Evolutionary conservation across 768 basidiomycete genomes (phyloP), one percentile per base, ranked within the genome.

Genomic region (Ramaria sp.): DNA sequence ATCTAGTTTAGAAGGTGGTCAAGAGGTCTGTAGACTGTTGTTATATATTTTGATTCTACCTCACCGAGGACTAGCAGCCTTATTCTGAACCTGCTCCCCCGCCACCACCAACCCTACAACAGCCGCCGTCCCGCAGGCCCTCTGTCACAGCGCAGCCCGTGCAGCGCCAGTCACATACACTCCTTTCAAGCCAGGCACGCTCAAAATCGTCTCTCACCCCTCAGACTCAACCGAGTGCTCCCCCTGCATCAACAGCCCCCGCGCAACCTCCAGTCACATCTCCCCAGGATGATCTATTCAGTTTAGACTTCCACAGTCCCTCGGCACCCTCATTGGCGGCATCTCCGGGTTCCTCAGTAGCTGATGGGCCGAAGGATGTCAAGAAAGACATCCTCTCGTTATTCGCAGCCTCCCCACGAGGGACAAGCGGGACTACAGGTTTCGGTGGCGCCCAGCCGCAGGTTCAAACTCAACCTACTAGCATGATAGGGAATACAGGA

Each of bases 341-440:
- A 5, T 48, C 57, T 1, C 27, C 58, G 12, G 47, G 52, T 1
- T 52, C 52, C 32, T 56, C 39, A 18, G 56, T 56, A 37, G 62
- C 32, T 34, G 69, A 15, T 66, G 64, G 42, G 71, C 75, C 74
- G 65, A 88, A 87, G 63, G 84, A 88, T 61, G 76, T 83, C 43
- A 93, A 91, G 61, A 77, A 88, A 52, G 86, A 94, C 59, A 94
- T 94, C 59, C 72, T 94, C 16, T 88, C 88, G 0, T 75, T 94
- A 39, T 92, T 88, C 66, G 79, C 85, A 15, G 61, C 76, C 0
- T 64, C 76, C 0, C 64, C 73, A 0, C 38, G 59, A 3, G 61
- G 73, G 2, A 44, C 63, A 0, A 58, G 60, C 1, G 58, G 67
- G 0, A 59, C 48, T 73, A 34, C 56, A 34, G 36, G 51, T 0